These are phyloP conservation scores for Arabidopsis lyrata DNA, from an alignment of 441 rosid genomes.

Conservation along the genomic window DNA sequence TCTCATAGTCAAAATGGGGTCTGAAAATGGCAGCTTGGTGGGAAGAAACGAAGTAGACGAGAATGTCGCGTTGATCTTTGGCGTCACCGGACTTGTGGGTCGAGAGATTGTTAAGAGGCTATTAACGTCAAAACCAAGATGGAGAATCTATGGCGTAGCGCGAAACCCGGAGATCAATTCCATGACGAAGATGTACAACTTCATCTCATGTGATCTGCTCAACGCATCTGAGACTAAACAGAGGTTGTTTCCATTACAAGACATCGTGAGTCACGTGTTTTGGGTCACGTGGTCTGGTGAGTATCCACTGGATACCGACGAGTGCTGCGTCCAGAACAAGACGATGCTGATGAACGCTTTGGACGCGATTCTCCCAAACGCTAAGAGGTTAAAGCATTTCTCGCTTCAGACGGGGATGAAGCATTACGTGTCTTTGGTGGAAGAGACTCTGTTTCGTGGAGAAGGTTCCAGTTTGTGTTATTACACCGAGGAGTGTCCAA, in stretches of 20 bases:
- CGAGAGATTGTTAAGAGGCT: conserved; percentile 46
- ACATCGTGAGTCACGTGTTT: conserved; percentile 71
- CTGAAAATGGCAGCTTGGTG: conserved; percentile 37
- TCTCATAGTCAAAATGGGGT: conserved; percentile 34
- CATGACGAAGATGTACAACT: conserved; percentile 49
- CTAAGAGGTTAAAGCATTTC: conserved; percentile 67
- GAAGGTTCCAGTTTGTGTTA: conserved; percentile 39
- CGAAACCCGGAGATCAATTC: conserved; percentile 39
- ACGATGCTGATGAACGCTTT: conserved; percentile 77
- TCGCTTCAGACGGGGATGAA: conserved; percentile 90
- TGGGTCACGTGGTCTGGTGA: conserved; percentile 88
- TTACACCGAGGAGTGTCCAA: conserved; percentile 67
- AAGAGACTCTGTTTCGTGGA: conserved; percentile 30
- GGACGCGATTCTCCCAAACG: conserved; percentile 60
- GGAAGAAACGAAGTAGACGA: conserved; percentile 32
- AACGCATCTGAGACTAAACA: conserved; percentile 60
- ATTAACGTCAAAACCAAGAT: conserved; percentile 28
- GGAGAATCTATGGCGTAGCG: conserved; percentile 49
- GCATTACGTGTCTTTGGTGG: conserved; percentile 65
- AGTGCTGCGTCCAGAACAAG: conserved; percentile 75
- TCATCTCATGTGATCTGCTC: conserved; percentile 82
- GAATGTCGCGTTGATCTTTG: conserved; percentile 48
- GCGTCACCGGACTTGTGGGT: conserved; percentile 50
- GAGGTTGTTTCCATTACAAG: conserved; percentile 53
- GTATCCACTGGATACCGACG: conserved; percentile 58